phyloP scores from a whole-genome alignment of 768 basidiomycete species.

The Grammothele lineata region DNA sequence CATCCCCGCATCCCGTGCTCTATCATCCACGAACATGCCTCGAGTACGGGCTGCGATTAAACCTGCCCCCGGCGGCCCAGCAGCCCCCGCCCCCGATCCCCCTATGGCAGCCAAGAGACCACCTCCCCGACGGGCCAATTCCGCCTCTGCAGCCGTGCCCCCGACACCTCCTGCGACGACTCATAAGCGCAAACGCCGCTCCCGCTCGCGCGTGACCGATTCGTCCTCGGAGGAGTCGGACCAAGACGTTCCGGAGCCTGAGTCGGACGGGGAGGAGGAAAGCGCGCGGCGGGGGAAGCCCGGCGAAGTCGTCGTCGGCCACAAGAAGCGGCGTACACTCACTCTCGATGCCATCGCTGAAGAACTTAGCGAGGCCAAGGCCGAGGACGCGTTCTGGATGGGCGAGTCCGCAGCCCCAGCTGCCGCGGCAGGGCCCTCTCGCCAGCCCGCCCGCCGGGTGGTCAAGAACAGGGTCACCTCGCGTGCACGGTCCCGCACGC shows the following conservation, averaged over 20 bases:
- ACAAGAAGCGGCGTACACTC: conserved; percentile 24
- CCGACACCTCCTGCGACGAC: conserved; percentile 19
- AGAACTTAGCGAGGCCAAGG: conserved; percentile 20
- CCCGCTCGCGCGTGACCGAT: conserved; percentile 41
- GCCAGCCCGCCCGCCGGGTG: conserved; percentile 5
- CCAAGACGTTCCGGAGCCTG: conserved; percentile 18
- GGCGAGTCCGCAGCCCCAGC: conserved; percentile 4
- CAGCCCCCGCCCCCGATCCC: conserved; percentile 1
- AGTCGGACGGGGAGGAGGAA: conserved; percentile 31
- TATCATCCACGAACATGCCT: conserved; percentile 13
- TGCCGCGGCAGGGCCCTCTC: not conserved
- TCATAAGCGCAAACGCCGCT: conserved; percentile 20
- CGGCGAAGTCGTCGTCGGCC: conserved; percentile 20
- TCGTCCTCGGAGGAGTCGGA: conserved; percentile 31
- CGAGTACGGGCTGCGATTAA: conserved; percentile 12
- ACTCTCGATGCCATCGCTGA: conserved; percentile 24
- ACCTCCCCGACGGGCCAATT: conserved; percentile 9
- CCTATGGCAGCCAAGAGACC: conserved; percentile 8
- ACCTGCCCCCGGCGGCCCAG: conserved; percentile 6
- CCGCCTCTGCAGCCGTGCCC: conserved; percentile 8
- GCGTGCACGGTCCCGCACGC: conserved; percentile 17
- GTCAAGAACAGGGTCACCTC: conserved; percentile 11
- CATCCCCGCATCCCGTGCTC: not conserved
- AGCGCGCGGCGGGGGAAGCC: conserved; percentile 22
- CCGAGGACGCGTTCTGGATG: conserved; percentile 28